Base-by-base conservation (phyloP, 495 filamentous ascomycete genomes). In the Aspergillus bridgeri region DNA sequence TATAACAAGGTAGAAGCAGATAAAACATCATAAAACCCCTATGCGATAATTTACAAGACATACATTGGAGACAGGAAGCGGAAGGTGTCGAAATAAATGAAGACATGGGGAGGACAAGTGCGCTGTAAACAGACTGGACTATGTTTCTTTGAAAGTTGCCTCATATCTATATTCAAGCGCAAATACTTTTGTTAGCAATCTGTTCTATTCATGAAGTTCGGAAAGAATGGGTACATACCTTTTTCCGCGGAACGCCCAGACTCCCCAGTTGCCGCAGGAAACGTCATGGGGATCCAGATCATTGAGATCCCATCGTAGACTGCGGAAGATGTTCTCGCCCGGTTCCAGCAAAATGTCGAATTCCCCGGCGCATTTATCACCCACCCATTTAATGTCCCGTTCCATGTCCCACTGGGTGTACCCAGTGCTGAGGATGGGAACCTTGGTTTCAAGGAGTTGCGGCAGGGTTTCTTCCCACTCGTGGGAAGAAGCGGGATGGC, bases 161-260 rank as follows among this genome's bases (percentile, higher is more conserved):
- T 79, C 76, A 56, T 79, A 79, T 60, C 75, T 78, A 48, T 47
- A 38, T 25, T 51, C 11, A 15, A 49, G 27, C 27, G 27, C 27
- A n/a, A n/a, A 29, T 29, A 7, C 1, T 3, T 29, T 29, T 55
- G 50, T 42, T 51, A 60, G 42, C 18, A 25, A 42, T 38, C 33
- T 4, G 9, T 38, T 38, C 9, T 3, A 38, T 4, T 38, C 9
- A 15, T 38, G 29, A 38, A 22, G 8, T 20, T 22, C 11, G 21
- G 52, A 22, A n/a, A 58, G 23, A 56, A 21, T 50, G 42, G 70
- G 29, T 59, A 80, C 84, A 65, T 86, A 96, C 86, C 94, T 88
- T 84, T 98, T 98, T 60, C 94, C 94, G 70, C 94, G 83, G 76
- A 98, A 98, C 25, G 86, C 91, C 92, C 93, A 98, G 18, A 96